These are phyloP conservation scores for Ophiosphaerella narmari DNA, from an alignment of 2,329 filamentous ascomycete genomes.

Conservation along the genomic window DNA sequence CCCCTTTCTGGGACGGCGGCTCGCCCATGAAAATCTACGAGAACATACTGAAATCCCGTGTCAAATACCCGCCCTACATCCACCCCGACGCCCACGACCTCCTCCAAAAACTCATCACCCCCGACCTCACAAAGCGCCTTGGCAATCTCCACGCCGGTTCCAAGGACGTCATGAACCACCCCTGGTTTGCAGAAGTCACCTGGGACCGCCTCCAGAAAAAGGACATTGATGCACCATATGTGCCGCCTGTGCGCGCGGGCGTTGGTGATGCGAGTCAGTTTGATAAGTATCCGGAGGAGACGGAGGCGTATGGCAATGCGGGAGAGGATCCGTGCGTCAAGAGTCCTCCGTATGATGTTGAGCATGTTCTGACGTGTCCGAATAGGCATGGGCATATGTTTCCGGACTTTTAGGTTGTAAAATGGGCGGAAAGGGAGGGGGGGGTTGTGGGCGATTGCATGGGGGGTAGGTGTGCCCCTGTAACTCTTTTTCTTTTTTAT, in stretches of 20 bases:
- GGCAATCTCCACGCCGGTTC: slow-evolving; percentile 92
- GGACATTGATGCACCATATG: slow-evolving; percentile 97
- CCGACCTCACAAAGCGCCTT: slow-evolving; percentile 90
- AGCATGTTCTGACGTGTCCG: slow-evolving; percentile 37
- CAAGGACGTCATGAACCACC: slow-evolving; percentile 90
- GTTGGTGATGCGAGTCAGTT: slow-evolving; percentile 96
- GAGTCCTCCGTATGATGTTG: slow-evolving; percentile 28
- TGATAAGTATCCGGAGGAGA: slow-evolving; percentile 96
- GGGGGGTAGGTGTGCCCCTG: no score
- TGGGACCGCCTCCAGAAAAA: slow-evolving; percentile 94
- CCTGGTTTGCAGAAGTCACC: slow-evolving; percentile 97
- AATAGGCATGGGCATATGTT: slow-evolving; percentile 43
- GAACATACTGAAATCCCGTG: slow-evolving; percentile 92
- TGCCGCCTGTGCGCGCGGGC: slow-evolving; percentile 91
- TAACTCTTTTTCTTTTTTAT: no score
- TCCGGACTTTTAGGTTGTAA: slow-evolving; percentile 34
- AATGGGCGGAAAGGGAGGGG: no score
- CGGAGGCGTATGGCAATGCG: slow-evolving; percentile 81
- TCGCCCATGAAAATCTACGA: slow-evolving; percentile 99
- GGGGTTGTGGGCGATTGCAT: no score
- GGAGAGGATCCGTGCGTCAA: slow-evolving; percentile 83
- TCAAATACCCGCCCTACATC: slow-evolving; percentile 97
- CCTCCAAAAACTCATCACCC: slow-evolving; percentile 88
- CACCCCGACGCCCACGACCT: slow-evolving; percentile 93
- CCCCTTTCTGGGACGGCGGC: slow-evolving; percentile 97